Evolutionary conservation across 176 grass and related monocot species (phyloP).

Genomic region (Miscanthus lutarioriparius): DNA sequence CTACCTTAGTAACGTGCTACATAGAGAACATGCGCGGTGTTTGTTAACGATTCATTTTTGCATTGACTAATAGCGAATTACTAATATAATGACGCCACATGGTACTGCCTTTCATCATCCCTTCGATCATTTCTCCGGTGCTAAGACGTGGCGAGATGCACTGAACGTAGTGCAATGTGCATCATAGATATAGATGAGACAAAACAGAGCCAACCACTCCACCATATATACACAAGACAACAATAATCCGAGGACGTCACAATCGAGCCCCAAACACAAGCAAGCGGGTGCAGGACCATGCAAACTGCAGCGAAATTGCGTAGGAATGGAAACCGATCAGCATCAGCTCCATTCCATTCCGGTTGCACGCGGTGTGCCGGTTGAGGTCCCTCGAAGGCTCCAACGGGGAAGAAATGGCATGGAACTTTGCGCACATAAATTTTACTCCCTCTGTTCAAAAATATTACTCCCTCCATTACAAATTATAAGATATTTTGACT

Average conservation of each 20-base stretch:
- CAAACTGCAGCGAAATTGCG: neutral
- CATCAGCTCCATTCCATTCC: neutral
- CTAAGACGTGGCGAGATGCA: too few relatives aligned
- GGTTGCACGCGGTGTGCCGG: neutral
- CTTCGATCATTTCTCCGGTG: too few relatives aligned
- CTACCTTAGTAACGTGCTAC: neutral
- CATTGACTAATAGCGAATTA: too few relatives aligned
- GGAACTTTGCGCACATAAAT: neutral
- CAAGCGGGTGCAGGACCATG: neutral
- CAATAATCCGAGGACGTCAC: neutral
- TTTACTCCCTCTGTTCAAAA: too few relatives aligned
- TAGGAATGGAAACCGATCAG: neutral
- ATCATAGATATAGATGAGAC: neutral
- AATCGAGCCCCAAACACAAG: neutral
- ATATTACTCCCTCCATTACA: too few relatives aligned
- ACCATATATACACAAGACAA: neutral
- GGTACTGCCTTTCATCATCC: too few relatives aligned
- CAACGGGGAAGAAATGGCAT: neutral
- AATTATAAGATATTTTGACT: too few relatives aligned
- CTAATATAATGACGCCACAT: too few relatives aligned
- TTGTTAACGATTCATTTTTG: too few relatives aligned
- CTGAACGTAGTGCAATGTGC: neutral
- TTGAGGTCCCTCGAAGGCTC: too few relatives aligned
- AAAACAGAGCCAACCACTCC: neutral
- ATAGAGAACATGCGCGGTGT: neutral